Conservation (phyloP, 2,329 filamentous ascomycete species). For the Hortaea werneckii region DNA sequence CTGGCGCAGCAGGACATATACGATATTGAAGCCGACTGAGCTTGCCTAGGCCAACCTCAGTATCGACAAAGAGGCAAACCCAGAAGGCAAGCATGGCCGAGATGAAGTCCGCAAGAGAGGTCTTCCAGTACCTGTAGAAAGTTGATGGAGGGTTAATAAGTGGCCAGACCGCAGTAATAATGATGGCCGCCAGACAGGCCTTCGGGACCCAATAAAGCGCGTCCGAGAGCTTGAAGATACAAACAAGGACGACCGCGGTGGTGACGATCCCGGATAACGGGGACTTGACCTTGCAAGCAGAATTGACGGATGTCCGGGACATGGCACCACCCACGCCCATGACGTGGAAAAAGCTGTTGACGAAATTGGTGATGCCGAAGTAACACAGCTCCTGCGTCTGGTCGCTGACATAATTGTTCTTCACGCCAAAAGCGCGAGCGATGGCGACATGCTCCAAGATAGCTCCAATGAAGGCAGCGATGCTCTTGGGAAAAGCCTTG, state of each 20-base stretch:
- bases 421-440: constrained; percentile 51
- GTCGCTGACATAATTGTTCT: constrained; percentile 53
- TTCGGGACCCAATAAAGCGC: constrained; percentile 60
- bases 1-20: constrained; percentile 48
- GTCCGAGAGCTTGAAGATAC: constrained; percentile 50
- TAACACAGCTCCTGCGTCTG: constrained; percentile 57
- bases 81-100: constrained; percentile 55
- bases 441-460: constrained; percentile 56
- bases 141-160: constrained; percentile 48
- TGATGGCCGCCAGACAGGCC: constrained; percentile 54
- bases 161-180: constrained; percentile 55
- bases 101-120: constrained; percentile 54
- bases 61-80: constrained; percentile 52
- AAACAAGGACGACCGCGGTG: constrained; percentile 50
- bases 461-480: constrained; percentile 53
- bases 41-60: constrained; percentile 50
- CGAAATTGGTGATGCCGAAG: constrained; percentile 34
- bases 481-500: constrained; percentile 44
- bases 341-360: constrained; percentile 40
- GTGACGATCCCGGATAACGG: constrained; percentile 53
- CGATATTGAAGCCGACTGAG: constrained; percentile 42
- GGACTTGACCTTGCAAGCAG: constrained; percentile 51
- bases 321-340: constrained; percentile 59
- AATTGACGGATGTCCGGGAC: constrained; percentile 59
- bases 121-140: constrained; percentile 56